These are phyloP conservation scores for Leishmania guyanensis DNA, from an alignment of 208 protist genomes.

Conservation along the genomic window DNA sequence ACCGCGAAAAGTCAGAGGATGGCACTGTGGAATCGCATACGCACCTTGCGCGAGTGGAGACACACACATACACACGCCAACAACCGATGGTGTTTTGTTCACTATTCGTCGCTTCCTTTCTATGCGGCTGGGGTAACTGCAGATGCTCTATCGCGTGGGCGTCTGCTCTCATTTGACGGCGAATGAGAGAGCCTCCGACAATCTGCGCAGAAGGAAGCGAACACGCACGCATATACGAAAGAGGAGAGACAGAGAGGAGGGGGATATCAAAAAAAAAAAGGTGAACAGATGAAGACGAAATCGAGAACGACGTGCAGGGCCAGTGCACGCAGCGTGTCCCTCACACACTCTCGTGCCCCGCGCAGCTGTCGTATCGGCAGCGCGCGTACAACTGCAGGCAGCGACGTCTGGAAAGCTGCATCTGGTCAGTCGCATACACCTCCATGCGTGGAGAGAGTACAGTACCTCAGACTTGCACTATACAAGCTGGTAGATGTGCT, in stretches of 20 bases:
- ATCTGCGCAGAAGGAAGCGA: constrained; percentile 1
- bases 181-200: neutral
- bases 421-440: neutral
- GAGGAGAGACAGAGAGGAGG: neutral
- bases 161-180: neutral
- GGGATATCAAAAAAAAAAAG: neutral
- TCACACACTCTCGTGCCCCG: neutral
- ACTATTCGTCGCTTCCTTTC: neutral
- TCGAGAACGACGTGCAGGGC: neutral
- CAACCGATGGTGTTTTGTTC: neutral
- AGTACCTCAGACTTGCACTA: neutral
- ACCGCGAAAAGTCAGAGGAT: neutral
- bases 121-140: neutral
- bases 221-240: neutral
- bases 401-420: neutral
- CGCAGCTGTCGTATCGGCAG: neutral
- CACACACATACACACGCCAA: neutral
- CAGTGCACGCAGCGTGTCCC: neutral
- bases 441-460: neutral
- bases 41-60: neutral
- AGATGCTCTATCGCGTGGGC: neutral
- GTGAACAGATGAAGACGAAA: neutral
- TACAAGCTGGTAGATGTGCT: neutral
- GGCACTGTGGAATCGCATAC: neutral
- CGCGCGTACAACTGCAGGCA: neutral